phyloP scores from a whole-genome alignment of 2,329 filamentous ascomycete genomes.

The Penicillium sp. region DNA sequence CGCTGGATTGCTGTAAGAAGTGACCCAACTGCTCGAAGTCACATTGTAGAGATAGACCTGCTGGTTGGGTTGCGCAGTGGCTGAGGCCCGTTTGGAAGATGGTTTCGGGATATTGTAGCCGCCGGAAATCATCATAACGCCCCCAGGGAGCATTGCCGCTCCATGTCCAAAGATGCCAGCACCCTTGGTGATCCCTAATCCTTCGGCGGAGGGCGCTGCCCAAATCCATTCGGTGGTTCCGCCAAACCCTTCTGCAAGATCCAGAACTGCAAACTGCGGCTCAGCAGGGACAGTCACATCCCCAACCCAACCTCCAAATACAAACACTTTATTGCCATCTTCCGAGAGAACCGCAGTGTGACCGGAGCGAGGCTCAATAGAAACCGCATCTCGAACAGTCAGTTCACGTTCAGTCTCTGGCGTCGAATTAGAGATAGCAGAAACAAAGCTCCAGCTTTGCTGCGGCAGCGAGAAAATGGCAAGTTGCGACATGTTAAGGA shows the following conservation, averaged over 20 bases:
- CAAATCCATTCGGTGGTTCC: slow-evolving; percentile 39
- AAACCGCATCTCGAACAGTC: slow-evolving; percentile 40
- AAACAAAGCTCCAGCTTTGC: slow-evolving; percentile 74
- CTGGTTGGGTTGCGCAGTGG: slow-evolving; percentile 32
- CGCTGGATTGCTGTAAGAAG: slow-evolving; percentile 47
- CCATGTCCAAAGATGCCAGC: slow-evolving; percentile 54
- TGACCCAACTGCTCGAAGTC: slow-evolving; percentile 52
- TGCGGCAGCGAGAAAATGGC: slow-evolving; percentile 81
- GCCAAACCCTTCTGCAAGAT: slow-evolving; percentile 66
- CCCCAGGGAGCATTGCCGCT: slow-evolving; percentile 53
- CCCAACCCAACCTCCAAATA: slow-evolving; percentile 89
- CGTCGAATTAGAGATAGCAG: slow-evolving; percentile 45
- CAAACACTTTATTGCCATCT: slow-evolving; percentile 66
- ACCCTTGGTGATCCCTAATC: slow-evolving; percentile 35
- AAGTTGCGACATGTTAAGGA: slow-evolving; percentile 88
- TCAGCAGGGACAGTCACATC: slow-evolving; percentile 64
- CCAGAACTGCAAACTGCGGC: slow-evolving; percentile 70
- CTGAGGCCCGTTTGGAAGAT: slow-evolving; percentile 32
- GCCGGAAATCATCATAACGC: slow-evolving; percentile 53
- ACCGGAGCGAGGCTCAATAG: slow-evolving; percentile 72
- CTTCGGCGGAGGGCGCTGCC: slow-evolving; percentile 33
- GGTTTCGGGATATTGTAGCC: slow-evolving; percentile 46
- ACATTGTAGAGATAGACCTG: slow-evolving; percentile 52
- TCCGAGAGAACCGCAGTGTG: slow-evolving; percentile 74
- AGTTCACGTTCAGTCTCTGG: slow-evolving; percentile 55